Evolutionary conservation across 2,329 filamentous ascomycete species (phyloP), one percentile per base, ranked within the genome.

Genomic region (Grosmannia clavigera): DNA sequence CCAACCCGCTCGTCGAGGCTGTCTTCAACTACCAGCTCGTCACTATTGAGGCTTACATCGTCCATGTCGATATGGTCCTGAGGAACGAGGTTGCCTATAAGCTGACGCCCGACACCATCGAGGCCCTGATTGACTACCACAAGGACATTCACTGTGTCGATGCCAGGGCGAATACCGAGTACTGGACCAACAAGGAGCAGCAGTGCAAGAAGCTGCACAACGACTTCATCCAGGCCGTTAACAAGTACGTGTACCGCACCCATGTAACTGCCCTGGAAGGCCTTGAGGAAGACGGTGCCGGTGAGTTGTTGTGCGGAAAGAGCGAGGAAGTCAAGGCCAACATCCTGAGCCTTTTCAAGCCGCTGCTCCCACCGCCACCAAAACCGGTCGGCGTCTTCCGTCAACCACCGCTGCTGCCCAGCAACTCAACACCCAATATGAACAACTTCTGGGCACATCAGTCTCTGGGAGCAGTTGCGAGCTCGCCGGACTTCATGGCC

Each of bases 61-160:
- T 99, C 63, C 92, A 97, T 74, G 91, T 99, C 74, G 94, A 99
- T 78, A 96, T 97, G 91, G 92, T 99, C 62, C 84, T 95, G 69
- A 88, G 92, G 74, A 94, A 95, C 72, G 94, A 97, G 78, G 91
- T 99, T 69, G 94, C 92, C 66, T 97, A 92, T 82, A 99, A 99
- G 82, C 82, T 99, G 69, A 97, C 92, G 29, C 83, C 86, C 61
- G 94, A 97, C 72, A 91, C 92, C 63, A 99, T 99, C 75, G 91
- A 96, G 69, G 77, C 88, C 58, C 83, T 99, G 65, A 87, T 96
- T 72, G 90, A 96, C 72, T 95, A 95, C 74, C 94, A 99, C 82
- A 92, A 94, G 79, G 90, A 96, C 65, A 82, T 97, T 67, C 92
- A 95, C 79, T 95, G 90, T 67, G 82, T 92, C 68, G 90, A 99